These are phyloP conservation scores for Saccharum spontaneum DNA, from an alignment of 176 grass and related monocot species.

Conservation along the genomic window DNA sequence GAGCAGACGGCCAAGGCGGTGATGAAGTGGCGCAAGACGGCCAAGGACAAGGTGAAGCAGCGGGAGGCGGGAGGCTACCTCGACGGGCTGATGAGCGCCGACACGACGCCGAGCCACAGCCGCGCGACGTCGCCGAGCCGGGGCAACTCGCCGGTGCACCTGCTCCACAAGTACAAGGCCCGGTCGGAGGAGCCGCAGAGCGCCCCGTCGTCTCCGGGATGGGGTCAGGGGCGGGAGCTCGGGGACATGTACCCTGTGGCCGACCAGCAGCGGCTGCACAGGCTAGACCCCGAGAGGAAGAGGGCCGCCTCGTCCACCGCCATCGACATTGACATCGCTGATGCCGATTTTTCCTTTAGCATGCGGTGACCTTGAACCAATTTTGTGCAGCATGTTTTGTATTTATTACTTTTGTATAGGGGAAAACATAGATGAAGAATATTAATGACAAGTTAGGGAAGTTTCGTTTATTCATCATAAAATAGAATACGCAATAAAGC, in stretches of 20 bases:
- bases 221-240: not conserved
- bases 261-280: not conserved
- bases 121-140: slow-evolving; percentile 27
- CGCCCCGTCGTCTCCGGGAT: slow-evolving; percentile 31
- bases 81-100: slow-evolving; percentile 17
- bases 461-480: slow-evolving; percentile 1
- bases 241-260: slow-evolving; percentile 35
- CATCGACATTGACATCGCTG: not conserved
- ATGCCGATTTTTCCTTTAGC: slow-evolving; percentile 56
- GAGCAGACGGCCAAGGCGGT: slow-evolving; percentile 83
- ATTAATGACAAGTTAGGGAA: slow-evolving; percentile 14
- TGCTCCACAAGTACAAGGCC: slow-evolving; percentile 44
- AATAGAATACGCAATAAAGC: not conserved
- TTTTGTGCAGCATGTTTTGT: not conserved
- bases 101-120: slow-evolving; percentile 35
- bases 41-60: slow-evolving; percentile 52
- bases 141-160: slow-evolving; percentile 42
- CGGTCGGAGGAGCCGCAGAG: slow-evolving; percentile 35
- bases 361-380: not conserved
- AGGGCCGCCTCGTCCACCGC: not conserved
- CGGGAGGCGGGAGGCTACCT: slow-evolving; percentile 23
- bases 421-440: not conserved
- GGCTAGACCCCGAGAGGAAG: slow-evolving; percentile 5
- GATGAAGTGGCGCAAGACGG: slow-evolving; percentile 58
- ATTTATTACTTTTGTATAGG: slow-evolving; percentile 30